phyloP scores from a whole-genome alignment of 257 asterid genomes.

The Asclepias syriaca region DNA sequence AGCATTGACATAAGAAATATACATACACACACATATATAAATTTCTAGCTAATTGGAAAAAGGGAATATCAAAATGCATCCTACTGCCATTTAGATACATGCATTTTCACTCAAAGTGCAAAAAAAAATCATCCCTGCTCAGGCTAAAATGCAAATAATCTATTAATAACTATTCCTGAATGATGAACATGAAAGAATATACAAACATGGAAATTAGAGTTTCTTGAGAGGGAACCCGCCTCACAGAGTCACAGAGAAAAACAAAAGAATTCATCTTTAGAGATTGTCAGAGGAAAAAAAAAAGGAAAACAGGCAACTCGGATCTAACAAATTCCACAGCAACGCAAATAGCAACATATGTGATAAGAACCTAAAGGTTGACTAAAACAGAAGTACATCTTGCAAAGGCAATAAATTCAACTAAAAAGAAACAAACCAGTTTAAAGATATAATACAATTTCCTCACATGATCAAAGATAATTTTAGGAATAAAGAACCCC shows the following conservation, averaged over 20 bases:
- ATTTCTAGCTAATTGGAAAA: neutral
- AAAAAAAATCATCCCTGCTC: neutral
- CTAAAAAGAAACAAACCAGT: too few species aligned
- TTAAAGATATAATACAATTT: neutral
- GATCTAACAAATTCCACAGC: conserved; percentile 11
- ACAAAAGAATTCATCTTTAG: neutral
- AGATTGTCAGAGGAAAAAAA: neutral
- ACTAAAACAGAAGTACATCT: neutral
- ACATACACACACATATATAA: too few species aligned
- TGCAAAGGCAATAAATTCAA: neutral
- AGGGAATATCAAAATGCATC: neutral
- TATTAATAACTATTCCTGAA: neutral
- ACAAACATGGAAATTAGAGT: neutral
- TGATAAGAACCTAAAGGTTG: neutral
- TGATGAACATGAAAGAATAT: neutral
- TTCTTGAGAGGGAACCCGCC: neutral
- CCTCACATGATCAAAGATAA: conserved; percentile 21
- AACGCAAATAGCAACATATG: neutral
- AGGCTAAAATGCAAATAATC: neutral
- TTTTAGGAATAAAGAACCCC: neutral
- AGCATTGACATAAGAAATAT: neutral
- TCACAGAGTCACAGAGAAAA: neutral
- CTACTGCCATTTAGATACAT: neutral
- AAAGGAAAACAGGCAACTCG: neutral
- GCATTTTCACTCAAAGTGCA: neutral